These are phyloP conservation scores for Gryganskiella cystojenkinii DNA, from an alignment of 192 early-diverging fungal species.

Conservation along the genomic window DNA sequence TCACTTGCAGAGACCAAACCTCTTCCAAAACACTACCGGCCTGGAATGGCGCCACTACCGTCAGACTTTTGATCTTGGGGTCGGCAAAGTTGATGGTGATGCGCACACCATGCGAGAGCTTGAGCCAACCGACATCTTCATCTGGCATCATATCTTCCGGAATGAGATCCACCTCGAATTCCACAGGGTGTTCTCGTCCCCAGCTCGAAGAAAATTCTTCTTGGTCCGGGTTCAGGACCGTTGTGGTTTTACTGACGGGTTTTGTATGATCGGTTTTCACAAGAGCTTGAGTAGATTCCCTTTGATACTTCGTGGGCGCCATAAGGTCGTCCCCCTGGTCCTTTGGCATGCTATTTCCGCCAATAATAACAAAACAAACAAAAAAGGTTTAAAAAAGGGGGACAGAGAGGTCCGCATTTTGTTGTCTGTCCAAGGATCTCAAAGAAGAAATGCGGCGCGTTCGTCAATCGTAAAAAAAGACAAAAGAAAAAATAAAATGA, in stretches of 20 bases:
- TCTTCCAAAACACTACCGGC: conserved; percentile 26
- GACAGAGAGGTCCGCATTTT: background rate
- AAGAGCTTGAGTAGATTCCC: background rate
- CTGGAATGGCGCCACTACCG: conserved; percentile 31
- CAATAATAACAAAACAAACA: no score
- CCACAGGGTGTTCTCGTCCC: conserved; percentile 37
- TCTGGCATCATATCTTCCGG: conserved; percentile 8
- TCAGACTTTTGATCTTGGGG: conserved; percentile 13
- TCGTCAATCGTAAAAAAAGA: background rate
- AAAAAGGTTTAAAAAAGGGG: no score
- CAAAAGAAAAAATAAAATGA: background rate
- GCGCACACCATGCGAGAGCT: conserved; percentile 24
- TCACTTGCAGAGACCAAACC: conserved; percentile 14
- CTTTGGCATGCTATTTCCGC: no score
- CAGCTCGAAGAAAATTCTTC: conserved; percentile 21
- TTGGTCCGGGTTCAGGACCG: conserved; percentile 30
- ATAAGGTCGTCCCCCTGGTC: no score
- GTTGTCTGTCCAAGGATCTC: background rate
- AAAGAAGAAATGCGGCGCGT: background rate
- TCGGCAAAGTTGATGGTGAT: conserved; percentile 28
- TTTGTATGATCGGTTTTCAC: conserved; percentile 10
- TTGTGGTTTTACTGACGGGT: conserved; percentile 19
- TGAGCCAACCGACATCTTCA: conserved; percentile 21
- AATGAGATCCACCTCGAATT: conserved; percentile 21
- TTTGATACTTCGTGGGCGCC: no score